Percentiles rank a stretch among this genome's conserved stretches.
phyloP scores from a whole-genome alignment of 192 early-diverging fungal species.

The Paraglomus occultum region DNA sequence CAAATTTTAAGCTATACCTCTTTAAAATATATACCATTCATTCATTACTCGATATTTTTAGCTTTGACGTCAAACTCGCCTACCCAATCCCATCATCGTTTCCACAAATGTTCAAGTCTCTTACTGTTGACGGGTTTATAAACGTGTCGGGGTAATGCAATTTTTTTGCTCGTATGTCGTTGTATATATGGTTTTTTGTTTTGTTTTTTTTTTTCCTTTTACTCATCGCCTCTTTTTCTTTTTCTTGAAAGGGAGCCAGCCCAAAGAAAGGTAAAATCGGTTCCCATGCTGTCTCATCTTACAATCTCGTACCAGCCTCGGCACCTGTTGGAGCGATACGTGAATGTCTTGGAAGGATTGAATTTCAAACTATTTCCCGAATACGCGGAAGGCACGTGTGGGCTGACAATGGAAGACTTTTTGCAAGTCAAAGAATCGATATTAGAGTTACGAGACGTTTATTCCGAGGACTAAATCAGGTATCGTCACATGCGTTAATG shows the following conservation, averaged over 20 bases:
- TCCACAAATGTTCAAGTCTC: slow-evolving; percentile 37
- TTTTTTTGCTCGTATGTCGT: neutral
- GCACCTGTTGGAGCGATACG: slow-evolving; percentile 2
- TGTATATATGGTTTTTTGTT: too few species aligned
- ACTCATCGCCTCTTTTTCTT: too few species aligned
- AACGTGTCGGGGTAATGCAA: neutral
- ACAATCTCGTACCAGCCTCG: slow-evolving; percentile 3
- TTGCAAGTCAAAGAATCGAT: slow-evolving; percentile 12
- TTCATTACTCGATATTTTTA: neutral
- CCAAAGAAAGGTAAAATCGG: neutral
- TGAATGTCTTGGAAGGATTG: neutral
- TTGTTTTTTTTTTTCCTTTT: too few species aligned
- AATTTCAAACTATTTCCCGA: slow-evolving; percentile 16
- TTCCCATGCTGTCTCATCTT: slow-evolving; percentile 13
- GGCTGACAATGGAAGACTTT: slow-evolving; percentile 15
- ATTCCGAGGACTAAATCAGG: neutral
- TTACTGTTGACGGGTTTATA: slow-evolving; percentile 35
- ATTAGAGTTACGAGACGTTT: neutral
- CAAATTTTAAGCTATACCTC: too few species aligned
- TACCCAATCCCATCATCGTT: slow-evolving; percentile 44
- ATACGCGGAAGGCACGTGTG: slow-evolving; percentile 13
- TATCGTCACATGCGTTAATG: too few species aligned
- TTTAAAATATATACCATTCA: too few species aligned
- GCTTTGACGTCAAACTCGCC: neutral
- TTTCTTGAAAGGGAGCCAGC: too few species aligned